phyloP scores from a whole-genome alignment of 2,329 filamentous ascomycete genomes.

The Capronia coronata region DNA sequence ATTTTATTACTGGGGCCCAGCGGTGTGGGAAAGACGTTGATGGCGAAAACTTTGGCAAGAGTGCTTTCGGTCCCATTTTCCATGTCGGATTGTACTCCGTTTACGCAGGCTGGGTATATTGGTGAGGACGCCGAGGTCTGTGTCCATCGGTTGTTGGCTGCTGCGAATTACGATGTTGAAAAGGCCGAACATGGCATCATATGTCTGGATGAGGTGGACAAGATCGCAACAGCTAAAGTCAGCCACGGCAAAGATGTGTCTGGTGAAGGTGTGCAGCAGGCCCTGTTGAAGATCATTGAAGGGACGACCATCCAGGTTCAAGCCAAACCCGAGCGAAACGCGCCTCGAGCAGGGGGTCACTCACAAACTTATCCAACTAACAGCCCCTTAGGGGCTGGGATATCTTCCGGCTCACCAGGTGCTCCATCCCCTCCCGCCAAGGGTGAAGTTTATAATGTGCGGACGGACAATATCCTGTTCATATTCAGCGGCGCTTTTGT shows the following conservation, averaged over 20 bases:
- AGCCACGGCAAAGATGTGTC: slow-evolving; percentile 88
- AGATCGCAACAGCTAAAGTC: slow-evolving; percentile 83
- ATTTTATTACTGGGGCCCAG: slow-evolving; percentile 84
- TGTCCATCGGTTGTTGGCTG: slow-evolving; percentile 81
- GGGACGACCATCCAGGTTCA: slow-evolving; percentile 89
- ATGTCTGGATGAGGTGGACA: slow-evolving; percentile 94
- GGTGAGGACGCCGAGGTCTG: slow-evolving; percentile 96
- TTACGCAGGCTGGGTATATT: slow-evolving; percentile 95
- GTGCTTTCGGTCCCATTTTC: slow-evolving; percentile 93
- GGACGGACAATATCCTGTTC: slow-evolving; percentile 95
- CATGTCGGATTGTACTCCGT: slow-evolving; percentile 91
- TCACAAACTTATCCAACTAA: slow-evolving; percentile 38
- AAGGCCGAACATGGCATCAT: slow-evolving; percentile 88
- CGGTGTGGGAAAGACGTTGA: slow-evolving; percentile 93
- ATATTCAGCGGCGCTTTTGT: slow-evolving; percentile 95
- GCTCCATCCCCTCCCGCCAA: slow-evolving; percentile 39
- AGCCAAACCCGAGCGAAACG: slow-evolving; percentile 57
- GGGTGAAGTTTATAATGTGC: slow-evolving; percentile 62
- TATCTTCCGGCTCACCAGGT: slow-evolving; percentile 30
- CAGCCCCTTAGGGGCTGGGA: slow-evolving; percentile 32
- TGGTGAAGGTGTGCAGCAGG: slow-evolving; percentile 94
- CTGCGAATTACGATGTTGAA: slow-evolving; percentile 80
- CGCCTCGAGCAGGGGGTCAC: slow-evolving; percentile 35
- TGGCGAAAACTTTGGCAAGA: slow-evolving; percentile 79
- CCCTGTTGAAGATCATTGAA: slow-evolving; percentile 89